phyloP scores from a whole-genome alignment of 2,329 filamentous ascomycete genomes.

The Dothideomycetes sp. region DNA sequence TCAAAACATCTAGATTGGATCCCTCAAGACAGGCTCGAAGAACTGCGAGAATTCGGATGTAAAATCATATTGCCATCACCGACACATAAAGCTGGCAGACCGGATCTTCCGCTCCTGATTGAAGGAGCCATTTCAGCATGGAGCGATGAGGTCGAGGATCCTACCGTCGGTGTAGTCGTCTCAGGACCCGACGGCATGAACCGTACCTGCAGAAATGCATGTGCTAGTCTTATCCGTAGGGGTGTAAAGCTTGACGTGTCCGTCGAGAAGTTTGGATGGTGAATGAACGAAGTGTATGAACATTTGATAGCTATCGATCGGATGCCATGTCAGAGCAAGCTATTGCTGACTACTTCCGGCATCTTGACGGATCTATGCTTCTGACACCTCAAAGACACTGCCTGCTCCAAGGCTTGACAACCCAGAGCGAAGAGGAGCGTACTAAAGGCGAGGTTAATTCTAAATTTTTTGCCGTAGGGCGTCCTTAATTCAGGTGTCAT shows the following conservation, averaged over 20 bases:
- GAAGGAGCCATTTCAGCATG: constrained; percentile 26
- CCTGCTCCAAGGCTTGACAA: too few species aligned
- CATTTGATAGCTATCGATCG: too few species aligned
- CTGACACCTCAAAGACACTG: too few species aligned
- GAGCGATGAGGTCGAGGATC: constrained; percentile 18
- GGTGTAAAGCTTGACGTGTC: constrained; percentile 45
- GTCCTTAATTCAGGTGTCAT: too few species aligned
- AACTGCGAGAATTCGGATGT: constrained; percentile 42
- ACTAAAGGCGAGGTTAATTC: too few species aligned
- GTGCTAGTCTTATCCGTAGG: constrained; percentile 39
- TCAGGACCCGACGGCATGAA: constrained; percentile 57
- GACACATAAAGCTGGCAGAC: constrained; percentile 45
- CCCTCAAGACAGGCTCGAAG: constrained; percentile 38
- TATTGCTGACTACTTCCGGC: too few species aligned
- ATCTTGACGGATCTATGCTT: too few species aligned
- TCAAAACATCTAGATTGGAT: constrained; percentile 47
- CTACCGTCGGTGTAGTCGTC: constrained; percentile 45
- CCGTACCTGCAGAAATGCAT: constrained; percentile 50
- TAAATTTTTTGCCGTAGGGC: too few species aligned
- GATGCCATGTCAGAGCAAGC: too few species aligned
- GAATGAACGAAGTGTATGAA: too few species aligned
- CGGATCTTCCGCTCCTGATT: constrained; percentile 42
- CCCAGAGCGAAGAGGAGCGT: too few species aligned
- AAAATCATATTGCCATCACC: constrained; percentile 47
- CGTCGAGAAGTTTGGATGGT: constrained; percentile 64